Base-by-base conservation (phyloP, 371 early-diverging fungal species). In the Dichotomocladium elegans region DNA sequence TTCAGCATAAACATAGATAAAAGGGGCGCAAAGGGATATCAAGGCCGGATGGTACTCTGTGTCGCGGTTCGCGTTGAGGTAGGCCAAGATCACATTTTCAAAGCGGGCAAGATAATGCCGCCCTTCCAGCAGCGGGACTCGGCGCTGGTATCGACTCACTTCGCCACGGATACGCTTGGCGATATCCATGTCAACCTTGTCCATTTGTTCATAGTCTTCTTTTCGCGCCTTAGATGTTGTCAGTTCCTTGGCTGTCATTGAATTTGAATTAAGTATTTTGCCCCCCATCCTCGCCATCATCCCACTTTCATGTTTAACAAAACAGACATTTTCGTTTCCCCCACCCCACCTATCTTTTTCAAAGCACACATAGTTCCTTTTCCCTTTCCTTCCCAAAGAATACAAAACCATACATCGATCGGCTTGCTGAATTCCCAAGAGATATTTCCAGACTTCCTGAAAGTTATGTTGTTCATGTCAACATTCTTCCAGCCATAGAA, bases 361-460 rank as follows among this genome's bases (percentile, higher is more conserved):
- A n/a, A n/a, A n/a, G n/a, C n/a, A n/a, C n/a, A n/a, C n/a, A n/a
- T n/a, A n/a, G n/a, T n/a, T n/a, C n/a, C n/a, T n/a, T n/a, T n/a
- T n/a, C n/a, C n/a, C n/a, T n/a, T n/a, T n/a, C 11, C 22, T 46
- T 9, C 29, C 4, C 7, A 14, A 19, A 41, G 15, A 41, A 33
- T 8, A 2, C 9, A n/a, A 12, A 40, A 10, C 74, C 83, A 77
- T 83, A 88, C 92, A 90, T 51, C 92, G 80, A 71, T 95, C 93
- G 3, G 93, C 80, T 55, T 85, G 81, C 66, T 90, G 88, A 14
- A 93, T 87, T 26, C 91, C 93, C 30, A 95, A 79, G 33, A 95
- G 72, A 55, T 87, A 94, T 74, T 90, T 87, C 96, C 96, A 95
- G 31, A 90, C 93, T 52, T 91, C 91, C 88, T 89, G 78, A 53